Percentiles rank a stretch among this genome's conserved stretches.
Evolutionary conservation across 192 early-diverging fungal species (phyloP).

Genomic region (Spinellus fusiger): DNA sequence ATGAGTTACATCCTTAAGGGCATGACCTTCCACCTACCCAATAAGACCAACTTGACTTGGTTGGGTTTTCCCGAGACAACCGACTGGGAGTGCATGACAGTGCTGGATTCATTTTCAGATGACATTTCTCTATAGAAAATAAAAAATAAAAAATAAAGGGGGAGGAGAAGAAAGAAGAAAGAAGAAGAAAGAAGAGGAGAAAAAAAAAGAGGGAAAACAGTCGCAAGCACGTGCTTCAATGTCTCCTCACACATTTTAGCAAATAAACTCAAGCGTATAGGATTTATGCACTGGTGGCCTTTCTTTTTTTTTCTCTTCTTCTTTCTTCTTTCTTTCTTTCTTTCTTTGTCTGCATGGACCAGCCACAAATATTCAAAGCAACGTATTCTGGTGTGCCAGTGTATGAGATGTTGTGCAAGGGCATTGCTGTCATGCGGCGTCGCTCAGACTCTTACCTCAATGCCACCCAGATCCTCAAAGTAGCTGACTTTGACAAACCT

Average conservation of each 20-base stretch:
- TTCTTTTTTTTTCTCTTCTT: neutral
- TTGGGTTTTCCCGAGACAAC: conserved; percentile 62
- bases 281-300: neutral
- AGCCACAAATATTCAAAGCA: conserved; percentile 68
- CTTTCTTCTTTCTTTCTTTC: neutral
- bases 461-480: conserved; percentile 97
- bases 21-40: conserved; percentile 44
- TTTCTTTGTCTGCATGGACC: neutral
- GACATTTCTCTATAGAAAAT: neutral
- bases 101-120: conserved; percentile 14
- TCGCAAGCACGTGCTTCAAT: neutral
- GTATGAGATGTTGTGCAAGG: conserved; percentile 86
- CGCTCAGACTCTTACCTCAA: conserved; percentile 89
- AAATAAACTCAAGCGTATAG: neutral
- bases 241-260: neutral
- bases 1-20: neutral
- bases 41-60: conserved; percentile 95
- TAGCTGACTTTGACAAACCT: conserved; percentile 90
- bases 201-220: neutral
- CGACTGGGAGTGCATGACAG: neutral
- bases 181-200: neutral
- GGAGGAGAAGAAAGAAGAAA: neutral
- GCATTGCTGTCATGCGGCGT: conserved; percentile 72
- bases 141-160: conserved; percentile 1
- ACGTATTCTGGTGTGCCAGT: conserved; percentile 94